Evolutionary conservation across 495 filamentous ascomycete species (phyloP).

Genomic region (Lophiostoma macrostomum): DNA sequence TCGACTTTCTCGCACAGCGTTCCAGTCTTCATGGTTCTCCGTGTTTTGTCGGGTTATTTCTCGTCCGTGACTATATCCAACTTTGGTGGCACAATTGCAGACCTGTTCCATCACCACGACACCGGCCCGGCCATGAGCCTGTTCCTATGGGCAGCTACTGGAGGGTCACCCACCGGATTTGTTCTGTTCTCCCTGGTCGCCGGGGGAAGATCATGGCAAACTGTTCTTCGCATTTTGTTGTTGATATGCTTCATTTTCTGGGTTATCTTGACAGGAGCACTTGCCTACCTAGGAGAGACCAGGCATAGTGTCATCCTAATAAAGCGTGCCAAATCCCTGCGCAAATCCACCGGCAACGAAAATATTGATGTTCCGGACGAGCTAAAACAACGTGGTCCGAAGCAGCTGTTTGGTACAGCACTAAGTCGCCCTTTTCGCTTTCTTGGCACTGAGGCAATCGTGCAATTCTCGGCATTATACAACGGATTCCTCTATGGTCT

Average conservation of each 20-base stretch:
- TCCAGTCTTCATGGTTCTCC: constrained; percentile 1
- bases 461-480: constrained; percentile 51
- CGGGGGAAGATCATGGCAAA: constrained; percentile 4
- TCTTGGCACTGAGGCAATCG: constrained; percentile 52
- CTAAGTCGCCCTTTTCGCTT: constrained; percentile 41
- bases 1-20: background rate
- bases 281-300: constrained; percentile 9
- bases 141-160: constrained; percentile 20
- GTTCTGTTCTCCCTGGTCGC: constrained; percentile 18
- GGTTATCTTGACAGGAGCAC: constrained; percentile 1
- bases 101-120: constrained; percentile 16
- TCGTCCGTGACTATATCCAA: constrained; percentile 12
- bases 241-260: constrained; percentile 13
- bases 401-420: constrained; percentile 37
- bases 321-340: background rate
- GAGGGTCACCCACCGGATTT: constrained; percentile 18
- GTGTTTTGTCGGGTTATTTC: constrained; percentile 12
- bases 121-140: constrained; percentile 13
- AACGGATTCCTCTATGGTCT: constrained; percentile 61
- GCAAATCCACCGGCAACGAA: constrained; percentile 31
- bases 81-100: constrained; percentile 17
- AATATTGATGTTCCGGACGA: constrained; percentile 10
- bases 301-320: constrained; percentile 9
- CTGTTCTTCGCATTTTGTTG: constrained; percentile 16
- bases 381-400: constrained; percentile 7